A percentile compares a stretch with the other conserved stretches of the same genome.
These are phyloP conservation scores for Apophysomyces sp. DNA, from an alignment of 371 early-diverging fungal genomes.

Conservation along the genomic window DNA sequence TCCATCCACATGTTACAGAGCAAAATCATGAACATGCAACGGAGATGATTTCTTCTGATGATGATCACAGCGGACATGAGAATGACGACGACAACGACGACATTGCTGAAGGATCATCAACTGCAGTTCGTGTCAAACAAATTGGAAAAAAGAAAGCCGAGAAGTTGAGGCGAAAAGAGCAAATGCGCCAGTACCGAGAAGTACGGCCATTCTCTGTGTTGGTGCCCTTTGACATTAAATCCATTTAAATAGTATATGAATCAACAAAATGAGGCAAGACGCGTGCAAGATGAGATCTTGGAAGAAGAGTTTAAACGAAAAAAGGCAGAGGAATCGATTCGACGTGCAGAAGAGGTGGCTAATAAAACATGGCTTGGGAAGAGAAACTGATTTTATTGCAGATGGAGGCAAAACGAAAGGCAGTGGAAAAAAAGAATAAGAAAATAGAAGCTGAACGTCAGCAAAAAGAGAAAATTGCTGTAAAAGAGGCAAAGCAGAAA, in stretches of 20 bases:
- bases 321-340: constrained; percentile 35
- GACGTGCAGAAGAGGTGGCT: constrained; percentile 30
- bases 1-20: neutral
- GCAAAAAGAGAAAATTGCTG: constrained; percentile 23
- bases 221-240: neutral
- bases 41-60: neutral
- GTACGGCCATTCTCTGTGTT: neutral
- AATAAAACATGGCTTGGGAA: neutral
- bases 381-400: constrained; percentile 1
- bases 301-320: constrained; percentile 34
- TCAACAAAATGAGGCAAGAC: constrained; percentile 32
- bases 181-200: constrained; percentile 6
- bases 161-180: constrained; percentile 6
- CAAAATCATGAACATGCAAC: neutral
- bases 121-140: neutral
- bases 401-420: constrained; percentile 30
- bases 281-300: constrained; percentile 31
- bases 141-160: constrained; percentile 5
- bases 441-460: constrained; percentile 33
- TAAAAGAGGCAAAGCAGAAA: constrained; percentile 30
- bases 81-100: neutral
- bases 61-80: neutral
- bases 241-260: constrained; percentile 27
- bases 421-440: constrained; percentile 27
- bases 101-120: neutral